Evolutionary conservation across 1,284 basidiomycete species (phyloP), one percentile per base, ranked within the genome.

Genomic region (Microbotryum violaceum): DNA sequence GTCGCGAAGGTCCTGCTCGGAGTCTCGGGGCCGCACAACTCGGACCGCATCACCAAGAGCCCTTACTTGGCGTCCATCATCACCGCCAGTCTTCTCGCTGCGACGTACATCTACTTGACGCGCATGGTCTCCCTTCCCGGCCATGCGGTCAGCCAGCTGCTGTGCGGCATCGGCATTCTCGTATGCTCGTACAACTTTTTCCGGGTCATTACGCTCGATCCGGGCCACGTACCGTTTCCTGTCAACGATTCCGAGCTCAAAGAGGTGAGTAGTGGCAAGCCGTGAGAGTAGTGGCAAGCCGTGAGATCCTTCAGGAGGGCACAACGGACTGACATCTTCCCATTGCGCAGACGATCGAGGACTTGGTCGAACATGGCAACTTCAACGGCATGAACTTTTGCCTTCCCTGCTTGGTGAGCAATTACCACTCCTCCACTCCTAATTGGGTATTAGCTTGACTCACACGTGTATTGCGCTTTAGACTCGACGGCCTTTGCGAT

Each of bases 351-450:
- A 83, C 88, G 51, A 86, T 97, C 55, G 91, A 96, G 73, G 88
- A 91, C 31, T 79, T 98, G 20, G 89, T 91, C 14, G 87, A 88
- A 20, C 83, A 87, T 70, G 91, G 91, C 4, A 79, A 86, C 33
- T 77, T 98, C 33, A 97, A 97, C 75, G 93, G 94, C 1, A 90
- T 92, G 72, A 91, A 89, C 14, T 97, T 96, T 76, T 98, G 96
- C 74, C 88, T 97, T 57, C 82, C 86, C 57, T 98, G 94, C 77
- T 89, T 98, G 88, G 85, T 83, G 66, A 51, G 80, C 56, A 46
- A 21, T 3, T 48, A 10, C 7, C 45, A 25, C 48, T 25, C 14
- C 5, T 12, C 33, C 48, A 8, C 12, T 42, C 12, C 23, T n/a
- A 12, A 31, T 14, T 47, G n/a, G 6, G 9, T 3, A 1, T 2